These are phyloP conservation scores for Dothideomycetidae sp. DNA, from an alignment of 2,329 filamentous ascomycete species.

Conservation along the genomic window DNA sequence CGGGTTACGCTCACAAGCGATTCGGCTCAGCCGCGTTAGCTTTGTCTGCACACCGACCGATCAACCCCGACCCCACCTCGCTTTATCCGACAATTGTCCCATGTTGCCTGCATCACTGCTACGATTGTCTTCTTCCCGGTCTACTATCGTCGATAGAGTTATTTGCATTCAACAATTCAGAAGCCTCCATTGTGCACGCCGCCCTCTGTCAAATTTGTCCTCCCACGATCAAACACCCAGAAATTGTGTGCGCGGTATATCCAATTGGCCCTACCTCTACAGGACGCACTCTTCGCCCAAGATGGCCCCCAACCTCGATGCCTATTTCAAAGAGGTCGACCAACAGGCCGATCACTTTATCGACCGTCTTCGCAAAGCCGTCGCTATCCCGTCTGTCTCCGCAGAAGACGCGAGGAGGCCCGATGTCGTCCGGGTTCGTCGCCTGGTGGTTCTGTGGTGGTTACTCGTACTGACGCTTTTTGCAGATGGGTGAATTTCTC, in stretches of 20 bases:
- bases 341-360: constrained; percentile 67
- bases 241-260: neutral
- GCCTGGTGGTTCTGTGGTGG: neutral
- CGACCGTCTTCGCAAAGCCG: constrained; percentile 76
- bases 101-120: too few species aligned
- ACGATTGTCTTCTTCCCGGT: too few species aligned
- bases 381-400: constrained; percentile 92
- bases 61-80: too few species aligned
- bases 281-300: constrained; percentile 23
- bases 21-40: too few species aligned
- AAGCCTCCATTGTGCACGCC: too few species aligned
- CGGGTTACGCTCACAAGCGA: too few species aligned
- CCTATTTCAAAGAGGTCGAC: constrained; percentile 89
- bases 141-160: too few species aligned
- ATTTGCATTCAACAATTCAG: too few species aligned
- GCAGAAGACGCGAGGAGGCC: constrained; percentile 76
- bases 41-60: too few species aligned
- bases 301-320: constrained; percentile 83
- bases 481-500: constrained; percentile 74
- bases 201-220: neutral
- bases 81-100: too few species aligned
- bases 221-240: too few species aligned
- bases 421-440: constrained; percentile 65
- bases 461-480: constrained; percentile 1
- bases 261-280: constrained; percentile 34